Conservation (phyloP, 2,329 filamentous ascomycete species). For the Diaporthe vaccinii region DNA sequence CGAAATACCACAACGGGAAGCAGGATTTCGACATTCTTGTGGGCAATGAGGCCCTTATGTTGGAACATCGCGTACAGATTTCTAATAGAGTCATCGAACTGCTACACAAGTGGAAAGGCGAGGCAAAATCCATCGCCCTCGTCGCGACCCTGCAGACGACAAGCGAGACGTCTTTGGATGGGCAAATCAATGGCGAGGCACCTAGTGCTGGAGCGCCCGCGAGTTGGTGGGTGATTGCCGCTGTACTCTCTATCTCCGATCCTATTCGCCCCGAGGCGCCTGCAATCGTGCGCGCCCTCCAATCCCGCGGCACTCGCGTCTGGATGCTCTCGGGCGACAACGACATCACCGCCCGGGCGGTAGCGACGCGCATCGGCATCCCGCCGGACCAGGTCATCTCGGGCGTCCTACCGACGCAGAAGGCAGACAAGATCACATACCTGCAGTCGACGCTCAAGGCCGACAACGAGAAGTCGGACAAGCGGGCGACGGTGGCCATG, state of each 20-base stretch:
- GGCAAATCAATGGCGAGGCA: not conserved
- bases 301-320: slow-evolving; percentile 76
- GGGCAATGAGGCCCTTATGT: slow-evolving; percentile 81
- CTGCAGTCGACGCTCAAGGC: slow-evolving; percentile 68
- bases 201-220: not conserved
- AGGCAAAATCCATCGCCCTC: slow-evolving; percentile 76
- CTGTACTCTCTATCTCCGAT: slow-evolving; percentile 83
- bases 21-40: slow-evolving; percentile 68
- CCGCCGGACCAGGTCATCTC: slow-evolving; percentile 81
- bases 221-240: slow-evolving; percentile 65
- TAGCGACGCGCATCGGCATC: slow-evolving; percentile 83
- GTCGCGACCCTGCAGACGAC: slow-evolving; percentile 58
- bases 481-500: slow-evolving; percentile 78
- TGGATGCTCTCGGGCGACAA: slow-evolving; percentile 98
- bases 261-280: slow-evolving; percentile 81
- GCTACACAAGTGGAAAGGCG: slow-evolving; percentile 70
- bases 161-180: not conserved
- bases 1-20: slow-evolving; percentile 57
- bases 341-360: slow-evolving; percentile 82
- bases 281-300: slow-evolving; percentile 74
- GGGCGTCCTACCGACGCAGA: slow-evolving; percentile 87
- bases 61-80: slow-evolving; percentile 59
- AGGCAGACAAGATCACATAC: slow-evolving; percentile 78
- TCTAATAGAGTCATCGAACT: slow-evolving; percentile 50
- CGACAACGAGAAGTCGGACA: slow-evolving; percentile 46